Evolutionary conservation across 2,329 filamentous ascomycete species (phyloP).

Genomic region (Didymella keratinophila): DNA sequence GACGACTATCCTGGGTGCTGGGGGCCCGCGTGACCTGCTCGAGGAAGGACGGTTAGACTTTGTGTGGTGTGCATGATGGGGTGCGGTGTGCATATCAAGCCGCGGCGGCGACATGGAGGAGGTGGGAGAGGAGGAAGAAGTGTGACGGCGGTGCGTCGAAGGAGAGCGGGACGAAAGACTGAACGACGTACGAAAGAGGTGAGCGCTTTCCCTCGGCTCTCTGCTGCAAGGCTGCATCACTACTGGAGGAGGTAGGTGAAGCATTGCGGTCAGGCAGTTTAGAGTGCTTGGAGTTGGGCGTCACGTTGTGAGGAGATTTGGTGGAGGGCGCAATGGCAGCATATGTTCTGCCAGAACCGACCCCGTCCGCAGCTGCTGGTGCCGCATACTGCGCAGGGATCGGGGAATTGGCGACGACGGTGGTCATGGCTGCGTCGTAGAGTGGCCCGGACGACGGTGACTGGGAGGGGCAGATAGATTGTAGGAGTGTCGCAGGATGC

Average conservation of each 20-base stretch:
- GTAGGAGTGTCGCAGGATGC: slow-evolving; percentile 48
- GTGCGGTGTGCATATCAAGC: slow-evolving; percentile 15
- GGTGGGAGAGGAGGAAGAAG: slow-evolving; percentile 36
- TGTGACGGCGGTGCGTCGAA: slow-evolving; percentile 26
- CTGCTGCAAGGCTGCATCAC: slow-evolving; percentile 46
- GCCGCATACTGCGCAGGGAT: slow-evolving; percentile 51
- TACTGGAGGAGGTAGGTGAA: slow-evolving; percentile 52
- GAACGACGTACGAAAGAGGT: slow-evolving; percentile 59
- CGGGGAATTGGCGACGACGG: slow-evolving; percentile 55
- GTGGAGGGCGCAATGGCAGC: slow-evolving; percentile 55
- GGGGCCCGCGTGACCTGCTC: slow-evolving; percentile 59
- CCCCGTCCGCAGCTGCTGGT: slow-evolving; percentile 46
- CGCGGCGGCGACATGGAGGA: slow-evolving; percentile 42
- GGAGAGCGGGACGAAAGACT: slow-evolving; percentile 37
- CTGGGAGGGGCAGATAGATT: slow-evolving; percentile 38
- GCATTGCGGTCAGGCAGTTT: slow-evolving; percentile 47
- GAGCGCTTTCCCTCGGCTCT: slow-evolving; percentile 61
- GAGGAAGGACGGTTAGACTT: slow-evolving; percentile 51
- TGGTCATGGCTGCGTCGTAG: slow-evolving; percentile 54
- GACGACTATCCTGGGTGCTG: slow-evolving; percentile 82
- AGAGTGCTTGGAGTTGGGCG: slow-evolving; percentile 48
- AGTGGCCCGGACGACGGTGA: slow-evolving; percentile 23
- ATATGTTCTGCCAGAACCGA: slow-evolving; percentile 53
- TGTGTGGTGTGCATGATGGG: slow-evolving; percentile 7
- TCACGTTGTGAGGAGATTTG: slow-evolving; percentile 51